These are phyloP conservation scores for Ganoderma leucocontextum DNA, from an alignment of 1,284 basidiomycete genomes.

Conservation along the genomic window DNA sequence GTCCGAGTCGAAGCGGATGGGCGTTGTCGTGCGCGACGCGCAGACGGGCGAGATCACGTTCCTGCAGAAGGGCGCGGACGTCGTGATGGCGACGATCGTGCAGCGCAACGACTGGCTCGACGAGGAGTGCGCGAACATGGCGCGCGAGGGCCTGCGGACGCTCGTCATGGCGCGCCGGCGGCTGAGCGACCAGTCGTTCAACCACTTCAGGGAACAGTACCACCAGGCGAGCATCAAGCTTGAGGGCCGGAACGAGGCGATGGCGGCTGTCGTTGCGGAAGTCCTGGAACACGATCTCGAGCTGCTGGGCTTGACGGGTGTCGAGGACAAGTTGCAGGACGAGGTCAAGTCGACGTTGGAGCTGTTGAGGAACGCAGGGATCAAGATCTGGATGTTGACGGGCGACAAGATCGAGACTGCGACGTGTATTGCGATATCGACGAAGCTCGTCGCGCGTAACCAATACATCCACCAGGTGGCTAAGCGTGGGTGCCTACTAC, in stretches of 20 bases:
- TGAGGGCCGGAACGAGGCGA: constrained; percentile 85
- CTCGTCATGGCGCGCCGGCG: constrained; percentile 91
- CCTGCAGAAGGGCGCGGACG: constrained; percentile 97
- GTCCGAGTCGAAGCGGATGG: constrained; percentile 99
- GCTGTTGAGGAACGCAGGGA: constrained; percentile 92
- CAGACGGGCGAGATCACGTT: constrained; percentile 85
- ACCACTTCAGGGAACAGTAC: constrained; percentile 80
- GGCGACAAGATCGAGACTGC: constrained; percentile 99
- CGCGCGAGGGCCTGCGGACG: constrained; percentile 93
- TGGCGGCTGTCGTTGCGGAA: constrained; percentile 77
- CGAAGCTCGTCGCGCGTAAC: constrained; percentile 93
- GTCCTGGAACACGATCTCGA: constrained; percentile 92
- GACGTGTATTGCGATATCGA: constrained; percentile 97
- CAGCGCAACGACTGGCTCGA: constrained; percentile 99
- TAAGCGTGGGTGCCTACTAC: constrained; percentile 73
- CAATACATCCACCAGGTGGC: constrained; percentile 98
- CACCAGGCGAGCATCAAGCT: constrained; percentile 81
- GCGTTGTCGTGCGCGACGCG: constrained; percentile 90
- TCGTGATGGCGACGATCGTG: constrained; percentile 95
- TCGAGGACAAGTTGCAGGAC: constrained; percentile 98
- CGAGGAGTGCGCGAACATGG: constrained; percentile 99
- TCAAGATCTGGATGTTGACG: constrained; percentile 99
- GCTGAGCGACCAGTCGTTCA: constrained; percentile 75
- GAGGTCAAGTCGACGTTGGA: constrained; percentile 96
- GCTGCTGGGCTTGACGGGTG: constrained; percentile 93